These are phyloP conservation scores for Kodamaea plutei DNA, from an alignment of 1,139 yeast species.

Conservation along the genomic window DNA sequence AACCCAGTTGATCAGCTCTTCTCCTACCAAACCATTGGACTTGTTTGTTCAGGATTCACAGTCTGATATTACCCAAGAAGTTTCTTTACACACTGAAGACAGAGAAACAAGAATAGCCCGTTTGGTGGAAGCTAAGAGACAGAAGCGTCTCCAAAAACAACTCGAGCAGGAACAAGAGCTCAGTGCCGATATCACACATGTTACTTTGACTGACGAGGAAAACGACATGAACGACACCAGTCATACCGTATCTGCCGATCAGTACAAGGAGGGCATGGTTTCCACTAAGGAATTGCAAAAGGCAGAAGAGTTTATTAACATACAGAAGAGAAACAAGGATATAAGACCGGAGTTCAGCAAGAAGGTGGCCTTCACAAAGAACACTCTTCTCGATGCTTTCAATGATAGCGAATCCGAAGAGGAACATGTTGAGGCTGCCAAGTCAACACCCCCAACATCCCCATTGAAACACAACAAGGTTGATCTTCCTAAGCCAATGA, in stretches of 20 bases:
- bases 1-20: conserved; percentile 1
- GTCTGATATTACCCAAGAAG: conserved; percentile 1
- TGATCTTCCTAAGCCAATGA: conserved; percentile 12
- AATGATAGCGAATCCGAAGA: conserved; percentile 26
- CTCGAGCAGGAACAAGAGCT: conserved; percentile 21
- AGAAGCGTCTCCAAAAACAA: conserved; percentile 22
- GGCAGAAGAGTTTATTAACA: conserved; percentile 33
- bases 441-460: conserved; percentile 34
- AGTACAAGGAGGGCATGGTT: conserved; percentile 9
- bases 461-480: conserved; percentile 22
- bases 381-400: conserved; percentile 32
- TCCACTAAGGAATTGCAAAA: conserved; percentile 29
- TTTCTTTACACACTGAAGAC: conserved; percentile 7
- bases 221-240: conserved; percentile 27
- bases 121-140: conserved; percentile 22
- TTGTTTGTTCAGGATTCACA: background rate
- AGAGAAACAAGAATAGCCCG: conserved; percentile 20
- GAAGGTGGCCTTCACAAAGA: conserved; percentile 27
- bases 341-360: conserved; percentile 33
- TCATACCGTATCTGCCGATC: too few relatives aligned
- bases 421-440: conserved; percentile 6
- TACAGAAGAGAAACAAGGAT: conserved; percentile 31
- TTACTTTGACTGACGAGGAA: conserved; percentile 42
- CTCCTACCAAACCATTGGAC: background rate
- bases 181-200: conserved; percentile 32